These are phyloP conservation scores for Ascochyta rabiei DNA, from an alignment of 2,329 filamentous ascomycete species.

Conservation along the genomic window DNA sequence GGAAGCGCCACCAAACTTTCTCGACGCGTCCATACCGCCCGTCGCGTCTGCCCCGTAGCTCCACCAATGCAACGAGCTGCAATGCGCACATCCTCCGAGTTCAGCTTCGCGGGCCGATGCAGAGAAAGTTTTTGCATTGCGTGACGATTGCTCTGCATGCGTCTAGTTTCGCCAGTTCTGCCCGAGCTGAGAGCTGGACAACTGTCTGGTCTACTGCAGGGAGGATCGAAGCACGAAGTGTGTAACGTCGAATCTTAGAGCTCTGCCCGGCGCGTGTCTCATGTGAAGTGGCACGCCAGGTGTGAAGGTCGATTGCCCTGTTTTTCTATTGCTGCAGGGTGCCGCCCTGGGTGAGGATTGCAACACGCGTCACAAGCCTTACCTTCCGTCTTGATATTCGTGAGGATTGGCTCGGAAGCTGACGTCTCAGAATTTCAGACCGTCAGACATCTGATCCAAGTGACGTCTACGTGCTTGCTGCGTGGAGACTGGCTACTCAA, in stretches of 20 bases:
- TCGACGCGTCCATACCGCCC: constrained; percentile 43
- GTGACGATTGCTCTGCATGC: constrained; percentile 24
- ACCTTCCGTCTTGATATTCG: not conserved
- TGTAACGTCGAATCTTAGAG: not conserved
- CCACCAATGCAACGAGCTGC: constrained; percentile 35
- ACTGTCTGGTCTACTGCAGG: constrained; percentile 2
- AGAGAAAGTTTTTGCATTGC: constrained; percentile 16
- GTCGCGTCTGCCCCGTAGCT: constrained; percentile 32
- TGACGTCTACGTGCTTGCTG: constrained; percentile 21
- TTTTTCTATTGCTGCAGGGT: constrained; percentile 2
- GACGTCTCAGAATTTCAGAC: constrained; percentile 12
- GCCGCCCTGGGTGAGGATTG: not conserved
- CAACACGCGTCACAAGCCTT: constrained; percentile 7
- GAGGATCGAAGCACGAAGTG: not conserved
- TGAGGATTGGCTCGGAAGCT: constrained; percentile 11
- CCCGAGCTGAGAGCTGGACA: constrained; percentile 1
- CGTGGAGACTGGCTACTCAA: constrained; percentile 19
- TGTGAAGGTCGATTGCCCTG: not conserved
- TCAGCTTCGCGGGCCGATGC: constrained; percentile 16
- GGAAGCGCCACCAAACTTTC: constrained; percentile 29
- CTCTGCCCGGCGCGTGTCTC: constrained; percentile 1
- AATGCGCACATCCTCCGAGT: constrained; percentile 14
- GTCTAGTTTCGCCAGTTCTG: constrained; percentile 10
- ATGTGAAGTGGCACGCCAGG: not conserved
- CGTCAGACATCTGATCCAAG: constrained; percentile 9